phyloP scores from a whole-genome alignment of 495 filamentous ascomycete species.

The Talaromyces liani region DNA sequence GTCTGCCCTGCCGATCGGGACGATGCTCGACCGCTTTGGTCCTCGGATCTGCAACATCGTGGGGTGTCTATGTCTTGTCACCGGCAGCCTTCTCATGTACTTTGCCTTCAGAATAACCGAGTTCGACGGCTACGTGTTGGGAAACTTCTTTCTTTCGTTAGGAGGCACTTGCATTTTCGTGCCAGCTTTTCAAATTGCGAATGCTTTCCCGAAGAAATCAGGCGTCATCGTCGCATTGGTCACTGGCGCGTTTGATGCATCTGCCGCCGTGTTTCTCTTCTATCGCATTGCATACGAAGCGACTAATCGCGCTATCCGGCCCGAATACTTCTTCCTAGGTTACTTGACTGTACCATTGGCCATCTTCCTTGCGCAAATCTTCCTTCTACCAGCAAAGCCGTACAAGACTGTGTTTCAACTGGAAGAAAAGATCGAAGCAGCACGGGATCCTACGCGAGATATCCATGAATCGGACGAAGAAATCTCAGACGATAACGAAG shows the following conservation, averaged over 20 bases:
- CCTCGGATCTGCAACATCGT: conserved; percentile 52
- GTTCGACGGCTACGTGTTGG: conserved; percentile 56
- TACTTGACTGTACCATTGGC: conserved; percentile 54
- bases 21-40: conserved; percentile 57
- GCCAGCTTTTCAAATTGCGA: conserved; percentile 62
- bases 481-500: conserved; percentile 33
- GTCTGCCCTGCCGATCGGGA: conserved; percentile 59
- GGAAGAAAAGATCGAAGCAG: conserved; percentile 56
- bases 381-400: conserved; percentile 54
- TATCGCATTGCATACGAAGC: conserved; percentile 55
- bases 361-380: conserved; percentile 46
- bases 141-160: conserved; percentile 57
- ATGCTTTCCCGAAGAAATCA: conserved; percentile 60
- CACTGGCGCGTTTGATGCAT: conserved; percentile 67
- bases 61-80: conserved; percentile 45
- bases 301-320: conserved; percentile 39
- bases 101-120: conserved; percentile 44
- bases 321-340: conserved; percentile 55
- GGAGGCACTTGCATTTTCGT: conserved; percentile 67
- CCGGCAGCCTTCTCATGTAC: conserved; percentile 51
- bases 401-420: conserved; percentile 56
- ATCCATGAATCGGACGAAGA: conserved; percentile 59
- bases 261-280: conserved; percentile 58
- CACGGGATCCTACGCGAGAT: conserved; percentile 29
- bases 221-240: conserved; percentile 61